Percentiles rank a stretch among this genome's conserved stretches.
Conservation (phyloP, 106 monocot species). For the Allium cepa region DNA sequence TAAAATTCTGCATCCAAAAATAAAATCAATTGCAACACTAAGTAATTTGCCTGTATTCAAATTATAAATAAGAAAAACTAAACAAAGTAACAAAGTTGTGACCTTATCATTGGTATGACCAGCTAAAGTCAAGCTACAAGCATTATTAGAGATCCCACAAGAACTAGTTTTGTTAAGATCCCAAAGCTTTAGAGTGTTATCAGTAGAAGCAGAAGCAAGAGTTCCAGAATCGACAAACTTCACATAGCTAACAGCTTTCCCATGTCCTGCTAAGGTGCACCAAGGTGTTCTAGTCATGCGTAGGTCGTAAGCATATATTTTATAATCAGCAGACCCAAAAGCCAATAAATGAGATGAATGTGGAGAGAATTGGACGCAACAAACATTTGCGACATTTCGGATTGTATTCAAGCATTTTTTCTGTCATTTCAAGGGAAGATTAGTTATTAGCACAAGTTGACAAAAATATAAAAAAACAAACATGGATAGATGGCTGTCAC, state of each 20-base stretch:
- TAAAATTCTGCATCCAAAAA: slow-evolving; percentile 72
- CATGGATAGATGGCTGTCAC: not conserved
- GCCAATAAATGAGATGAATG: slow-evolving; percentile 80
- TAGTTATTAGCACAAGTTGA: not conserved
- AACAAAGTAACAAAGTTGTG: not conserved
- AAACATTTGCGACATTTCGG: slow-evolving; percentile 75
- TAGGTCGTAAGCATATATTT: slow-evolving; percentile 82
- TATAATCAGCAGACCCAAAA: slow-evolving; percentile 93
- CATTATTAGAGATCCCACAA: slow-evolving; percentile 43
- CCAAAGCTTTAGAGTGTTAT: slow-evolving; percentile 91
- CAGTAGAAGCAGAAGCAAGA: slow-evolving; percentile 86
- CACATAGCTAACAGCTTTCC: slow-evolving; percentile 92
- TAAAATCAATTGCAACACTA: not conserved
- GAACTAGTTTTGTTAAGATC: slow-evolving; percentile 64
- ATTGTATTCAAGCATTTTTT: slow-evolving; percentile 61
- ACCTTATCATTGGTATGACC: slow-evolving; percentile 98
- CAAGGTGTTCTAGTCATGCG: slow-evolving; percentile 77
- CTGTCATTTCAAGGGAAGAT: slow-evolving; percentile 20
- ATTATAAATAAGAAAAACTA: not conserved
- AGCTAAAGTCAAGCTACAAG: slow-evolving; percentile 70
- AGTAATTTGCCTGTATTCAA: too few relatives aligned
- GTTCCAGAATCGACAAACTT: slow-evolving; percentile 78
- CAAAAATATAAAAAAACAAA: not conserved
- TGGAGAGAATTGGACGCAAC: slow-evolving; percentile 86
- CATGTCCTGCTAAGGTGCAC: slow-evolving; percentile 80